Conservation (phyloP, 2,329 filamentous ascomycete genomes). For the Aspergillus intermedius region DNA sequence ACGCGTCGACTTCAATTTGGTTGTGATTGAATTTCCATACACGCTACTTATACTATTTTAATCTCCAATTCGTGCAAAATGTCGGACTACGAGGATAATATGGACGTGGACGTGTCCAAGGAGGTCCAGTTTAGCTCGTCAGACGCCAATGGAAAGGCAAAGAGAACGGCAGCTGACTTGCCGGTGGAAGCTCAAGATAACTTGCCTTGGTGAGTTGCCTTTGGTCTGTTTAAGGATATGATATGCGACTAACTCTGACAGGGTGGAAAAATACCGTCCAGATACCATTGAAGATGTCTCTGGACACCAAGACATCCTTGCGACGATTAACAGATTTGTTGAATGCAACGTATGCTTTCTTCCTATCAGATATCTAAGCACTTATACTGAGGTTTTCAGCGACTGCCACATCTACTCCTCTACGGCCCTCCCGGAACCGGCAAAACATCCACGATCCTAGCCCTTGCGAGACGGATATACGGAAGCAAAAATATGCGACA, state of each 20-base stretch:
- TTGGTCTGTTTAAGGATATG: neutral
- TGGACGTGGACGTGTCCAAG: constrained; percentile 59
- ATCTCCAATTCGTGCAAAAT: constrained; percentile 26
- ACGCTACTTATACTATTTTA: neutral
- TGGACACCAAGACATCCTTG: constrained; percentile 92
- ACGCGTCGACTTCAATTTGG: constrained; percentile 24
- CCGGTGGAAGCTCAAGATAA: constrained; percentile 91
- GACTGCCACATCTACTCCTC: constrained; percentile 88
- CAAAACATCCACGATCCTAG: constrained; percentile 94
- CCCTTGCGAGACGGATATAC: constrained; percentile 88
- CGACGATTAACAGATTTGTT: constrained; percentile 96
- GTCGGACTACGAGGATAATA: constrained; percentile 57
- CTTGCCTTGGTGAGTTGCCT: constrained; percentile 66
- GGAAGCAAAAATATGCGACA: constrained; percentile 87
- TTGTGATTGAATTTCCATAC: neutral
- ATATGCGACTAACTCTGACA: constrained; percentile 30
- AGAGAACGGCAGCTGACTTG: constrained; percentile 84
- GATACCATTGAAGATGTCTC: constrained; percentile 85
- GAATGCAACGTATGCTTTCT: constrained; percentile 64
- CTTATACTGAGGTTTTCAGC: constrained; percentile 34
- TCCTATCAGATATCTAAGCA: neutral
- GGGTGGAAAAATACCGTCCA: constrained; percentile 96
- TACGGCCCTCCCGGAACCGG: constrained; percentile 96
- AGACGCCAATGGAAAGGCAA: constrained; percentile 69
- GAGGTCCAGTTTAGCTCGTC: constrained; percentile 63